Conservation (phyloP, 768 basidiomycete species). For the Psilocybe cubensis region DNA sequence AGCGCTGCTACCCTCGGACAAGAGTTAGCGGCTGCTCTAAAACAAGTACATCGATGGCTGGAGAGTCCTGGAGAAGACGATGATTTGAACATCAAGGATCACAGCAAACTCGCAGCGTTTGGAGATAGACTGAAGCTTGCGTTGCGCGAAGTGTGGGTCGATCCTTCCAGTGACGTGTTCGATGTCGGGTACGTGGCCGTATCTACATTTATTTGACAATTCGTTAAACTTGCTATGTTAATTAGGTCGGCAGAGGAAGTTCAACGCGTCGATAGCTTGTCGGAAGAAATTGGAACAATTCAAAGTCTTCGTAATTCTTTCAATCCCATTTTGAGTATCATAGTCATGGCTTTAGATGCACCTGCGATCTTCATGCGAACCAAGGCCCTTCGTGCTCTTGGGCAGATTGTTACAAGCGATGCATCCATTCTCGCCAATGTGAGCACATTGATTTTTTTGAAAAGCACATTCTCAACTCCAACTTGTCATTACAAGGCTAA, state of each 20-base stretch:
- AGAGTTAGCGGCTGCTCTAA: constrained; percentile 76
- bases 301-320: constrained; percentile 82
- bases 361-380: constrained; percentile 91
- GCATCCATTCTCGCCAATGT: constrained; percentile 80
- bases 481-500: constrained; percentile 49
- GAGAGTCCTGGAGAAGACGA: constrained; percentile 48
- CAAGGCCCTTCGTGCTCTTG: constrained; percentile 89
- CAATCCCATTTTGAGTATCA: constrained; percentile 79
- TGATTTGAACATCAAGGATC: constrained; percentile 47
- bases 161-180: constrained; percentile 72
- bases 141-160: constrained; percentile 76
- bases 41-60: constrained; percentile 56
- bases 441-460: constrained; percentile 27
- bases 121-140: constrained; percentile 63
- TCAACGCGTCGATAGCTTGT: constrained; percentile 64
- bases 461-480: not conserved
- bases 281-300: constrained; percentile 77
- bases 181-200: constrained; percentile 70
- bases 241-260: constrained; percentile 74
- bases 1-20: constrained; percentile 80
- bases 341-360: constrained; percentile 81
- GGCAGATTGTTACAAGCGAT: constrained; percentile 89
- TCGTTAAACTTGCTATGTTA: too few species aligned
- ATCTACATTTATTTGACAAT: too few species aligned
- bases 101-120: constrained; percentile 46